Conservation (phyloP, 2,329 filamentous ascomycete genomes). For the Stagonosporopsis chrysanthemi region DNA sequence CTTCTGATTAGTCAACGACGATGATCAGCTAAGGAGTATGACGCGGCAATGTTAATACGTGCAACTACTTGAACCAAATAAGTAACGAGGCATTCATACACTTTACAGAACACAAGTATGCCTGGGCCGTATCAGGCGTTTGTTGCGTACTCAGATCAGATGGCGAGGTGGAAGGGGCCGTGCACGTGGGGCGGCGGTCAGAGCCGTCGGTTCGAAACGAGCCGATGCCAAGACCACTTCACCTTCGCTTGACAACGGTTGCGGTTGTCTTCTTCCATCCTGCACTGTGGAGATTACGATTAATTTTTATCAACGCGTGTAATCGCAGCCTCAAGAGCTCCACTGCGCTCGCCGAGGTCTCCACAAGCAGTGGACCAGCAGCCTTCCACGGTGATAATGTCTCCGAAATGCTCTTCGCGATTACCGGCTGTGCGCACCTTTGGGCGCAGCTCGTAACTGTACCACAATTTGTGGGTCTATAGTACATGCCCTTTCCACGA, state of each 20-base stretch:
- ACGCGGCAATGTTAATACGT: too few relatives aligned
- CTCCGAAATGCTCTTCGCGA: not conserved
- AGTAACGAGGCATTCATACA: too few relatives aligned
- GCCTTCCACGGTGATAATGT: not conserved
- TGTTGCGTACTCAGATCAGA: not conserved
- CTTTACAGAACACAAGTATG: too few relatives aligned
- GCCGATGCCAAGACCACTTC: constrained; percentile 2
- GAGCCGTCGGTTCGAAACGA: not conserved
- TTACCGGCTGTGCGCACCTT: not conserved
- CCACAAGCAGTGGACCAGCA: not conserved
- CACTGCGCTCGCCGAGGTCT: not conserved
- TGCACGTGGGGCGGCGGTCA: too few relatives aligned
- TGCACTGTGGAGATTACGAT: not conserved
- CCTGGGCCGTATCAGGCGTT: not conserved
- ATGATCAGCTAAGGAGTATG: too few relatives aligned
- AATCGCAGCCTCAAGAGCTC: not conserved
- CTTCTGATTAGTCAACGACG: too few relatives aligned
- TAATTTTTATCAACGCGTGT: not conserved
- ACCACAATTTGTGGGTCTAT: not conserved
- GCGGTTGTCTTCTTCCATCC: constrained; percentile 1
- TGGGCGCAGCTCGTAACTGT: not conserved
- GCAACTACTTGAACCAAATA: too few relatives aligned
- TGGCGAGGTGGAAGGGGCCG: not conserved
- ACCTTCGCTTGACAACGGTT: not conserved
- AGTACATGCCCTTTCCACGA: not conserved